Evolutionary conservation across 495 filamentous ascomycete genomes (phyloP), one percentile per base, ranked within the genome.

Genomic region (Podospora pseudoanserina): DNA sequence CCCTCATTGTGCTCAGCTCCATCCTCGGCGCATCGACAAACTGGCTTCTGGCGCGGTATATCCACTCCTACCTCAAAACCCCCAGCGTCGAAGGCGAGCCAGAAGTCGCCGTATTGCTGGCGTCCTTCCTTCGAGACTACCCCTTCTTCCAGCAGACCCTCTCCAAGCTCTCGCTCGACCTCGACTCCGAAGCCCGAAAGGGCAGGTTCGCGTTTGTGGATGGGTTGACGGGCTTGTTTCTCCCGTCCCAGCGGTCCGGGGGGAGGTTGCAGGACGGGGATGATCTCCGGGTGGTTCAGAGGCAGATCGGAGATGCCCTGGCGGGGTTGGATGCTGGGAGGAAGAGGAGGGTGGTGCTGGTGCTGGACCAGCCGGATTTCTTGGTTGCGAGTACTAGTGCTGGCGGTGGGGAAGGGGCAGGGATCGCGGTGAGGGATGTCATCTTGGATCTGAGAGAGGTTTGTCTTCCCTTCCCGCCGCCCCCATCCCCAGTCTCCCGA

Each of bases 81-180:
- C 62, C 65, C 58, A 62, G 53, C 2, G 56, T 57, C 39, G 65
- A 64, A 23, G 58, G 20, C 0, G 49, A 18, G 0, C 68, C 72
- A n/a, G 67, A 72, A 18, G 71, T 68, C 3, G 76, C 82, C n/a
- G 87, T 98, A 4, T 79, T 97, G 18, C 79, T 97, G 0, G 87
- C 94, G 68, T 93, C 90, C 79, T 84, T 97, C 89, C 77, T 96
- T 78, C 85, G 91, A 64, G 89, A 93, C 71, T 84, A 79, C 68
- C 80, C 84, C 28, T 96, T 96, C 75, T 97, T 93, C 93, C 87
- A 78, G 60, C 82, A 88, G 4, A 83, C 84, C 57, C 84, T 83
- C 28, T 84, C 84, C 66, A 85, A 85, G 76, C 74, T 92, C 69
- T 91, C 91, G 9, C 70, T 94, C 64, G 92, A 96, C 77, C 81